A percentile compares a stretch with the other conserved stretches of the same genome.
Evolutionary conservation across 2,329 filamentous ascomycete genomes (phyloP).

Genomic region (Colletotrichum magnum): DNA sequence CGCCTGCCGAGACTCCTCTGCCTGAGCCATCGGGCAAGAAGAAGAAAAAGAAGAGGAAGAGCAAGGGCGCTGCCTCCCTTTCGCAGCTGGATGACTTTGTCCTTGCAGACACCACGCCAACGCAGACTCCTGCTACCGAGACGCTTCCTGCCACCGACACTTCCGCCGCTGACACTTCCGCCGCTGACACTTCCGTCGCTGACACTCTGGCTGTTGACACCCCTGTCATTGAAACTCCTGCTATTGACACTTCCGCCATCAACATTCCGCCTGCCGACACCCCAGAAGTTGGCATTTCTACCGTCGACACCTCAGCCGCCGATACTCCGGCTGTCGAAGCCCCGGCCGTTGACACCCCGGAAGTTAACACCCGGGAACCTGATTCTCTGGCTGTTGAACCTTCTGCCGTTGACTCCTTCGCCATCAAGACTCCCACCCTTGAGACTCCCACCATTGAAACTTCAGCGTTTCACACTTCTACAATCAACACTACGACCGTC

Average conservation of each 20-base stretch:
- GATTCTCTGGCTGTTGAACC: neutral
- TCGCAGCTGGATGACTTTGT: conserved; percentile 22
- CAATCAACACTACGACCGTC: neutral
- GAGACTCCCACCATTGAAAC: neutral
- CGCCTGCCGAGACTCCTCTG: conserved; percentile 23
- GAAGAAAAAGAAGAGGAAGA: conserved; percentile 46
- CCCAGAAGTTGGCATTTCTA: neutral
- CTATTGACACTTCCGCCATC: neutral
- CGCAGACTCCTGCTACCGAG: conserved; percentile 12
- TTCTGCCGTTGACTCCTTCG: neutral
- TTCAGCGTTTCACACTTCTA: neutral
- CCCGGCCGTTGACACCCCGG: neutral
- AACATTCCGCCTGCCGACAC: neutral
- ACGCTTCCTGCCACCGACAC: conserved; percentile 3
- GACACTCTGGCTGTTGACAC: neutral
- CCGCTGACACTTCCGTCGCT: neutral
- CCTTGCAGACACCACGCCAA: conserved; percentile 18
- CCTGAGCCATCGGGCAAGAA: conserved; percentile 42
- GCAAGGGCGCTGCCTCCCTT: conserved; percentile 12
- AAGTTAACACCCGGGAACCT: neutral
- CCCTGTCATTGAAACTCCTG: neutral
- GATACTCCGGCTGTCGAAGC: neutral
- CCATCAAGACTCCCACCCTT: neutral
- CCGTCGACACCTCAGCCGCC: neutral
- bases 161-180: neutral